Conservation (phyloP, 2,329 filamentous ascomycete genomes). For the Phialophora verrucosa region DNA sequence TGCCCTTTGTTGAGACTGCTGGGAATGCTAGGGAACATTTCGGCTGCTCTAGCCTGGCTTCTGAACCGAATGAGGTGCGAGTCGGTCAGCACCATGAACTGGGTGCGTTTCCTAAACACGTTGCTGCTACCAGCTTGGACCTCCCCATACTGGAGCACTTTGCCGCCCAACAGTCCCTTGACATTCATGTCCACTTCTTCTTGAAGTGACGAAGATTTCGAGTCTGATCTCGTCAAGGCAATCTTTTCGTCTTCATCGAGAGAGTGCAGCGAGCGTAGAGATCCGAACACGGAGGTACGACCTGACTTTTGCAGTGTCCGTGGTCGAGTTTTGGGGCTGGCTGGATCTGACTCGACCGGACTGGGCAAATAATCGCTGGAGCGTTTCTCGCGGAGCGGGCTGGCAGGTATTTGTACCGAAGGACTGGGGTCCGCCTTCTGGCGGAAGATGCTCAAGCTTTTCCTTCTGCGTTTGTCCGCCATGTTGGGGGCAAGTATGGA, state of each 20-base stretch:
- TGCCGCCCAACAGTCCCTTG: slow-evolving; percentile 48
- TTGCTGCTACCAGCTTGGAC: slow-evolving; percentile 69
- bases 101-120: slow-evolving; percentile 74
- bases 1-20: slow-evolving; percentile 49
- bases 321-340: slow-evolving; percentile 46
- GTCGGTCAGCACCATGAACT: slow-evolving; percentile 74
- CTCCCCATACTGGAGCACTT: slow-evolving; percentile 70
- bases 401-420: slow-evolving; percentile 30
- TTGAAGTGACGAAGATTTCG: slow-evolving; percentile 56
- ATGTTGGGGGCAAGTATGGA: slow-evolving; percentile 26
- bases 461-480: slow-evolving; percentile 43
- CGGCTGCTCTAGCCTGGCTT: slow-evolving; percentile 68
- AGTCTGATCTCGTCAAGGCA: slow-evolving; percentile 54
- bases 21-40: slow-evolving; percentile 63
- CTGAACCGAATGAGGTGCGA: slow-evolving; percentile 72
- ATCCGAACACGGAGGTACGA: slow-evolving; percentile 65
- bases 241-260: slow-evolving; percentile 60
- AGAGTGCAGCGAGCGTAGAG: slow-evolving; percentile 60
- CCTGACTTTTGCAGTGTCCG: slow-evolving; percentile 52
- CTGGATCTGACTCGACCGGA: slow-evolving; percentile 43
- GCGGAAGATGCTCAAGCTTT: slow-evolving; percentile 45
- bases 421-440: slow-evolving; percentile 30
- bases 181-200: slow-evolving; percentile 50
- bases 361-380: slow-evolving; percentile 46
- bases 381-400: slow-evolving; percentile 26